phyloP scores from a whole-genome alignment of 2,329 filamentous ascomycete species.

The Xylariomycetidae sp. region DNA sequence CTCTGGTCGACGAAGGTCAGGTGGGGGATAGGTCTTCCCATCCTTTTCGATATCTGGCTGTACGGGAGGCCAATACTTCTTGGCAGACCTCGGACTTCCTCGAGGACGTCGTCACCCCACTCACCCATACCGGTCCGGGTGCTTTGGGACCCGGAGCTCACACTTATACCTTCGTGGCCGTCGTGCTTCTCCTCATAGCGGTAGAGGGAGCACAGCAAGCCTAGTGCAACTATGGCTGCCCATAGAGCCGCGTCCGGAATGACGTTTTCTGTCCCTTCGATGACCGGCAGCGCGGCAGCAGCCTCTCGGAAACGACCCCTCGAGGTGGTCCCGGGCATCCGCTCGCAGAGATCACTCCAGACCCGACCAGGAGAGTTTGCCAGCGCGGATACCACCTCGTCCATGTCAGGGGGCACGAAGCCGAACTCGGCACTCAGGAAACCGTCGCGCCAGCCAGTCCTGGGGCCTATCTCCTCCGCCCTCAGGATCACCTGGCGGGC shows the following conservation, averaged over 20 bases:
- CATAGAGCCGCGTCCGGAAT: slow-evolving; percentile 49
- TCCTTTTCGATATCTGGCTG: slow-evolving; percentile 44
- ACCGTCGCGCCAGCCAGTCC: slow-evolving; percentile 49
- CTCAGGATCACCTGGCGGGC: slow-evolving; percentile 49
- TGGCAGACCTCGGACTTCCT: slow-evolving; percentile 46
- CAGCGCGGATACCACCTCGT: slow-evolving; percentile 41
- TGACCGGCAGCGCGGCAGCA: slow-evolving; percentile 41
- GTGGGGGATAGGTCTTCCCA: slow-evolving; percentile 48
- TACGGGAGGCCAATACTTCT: slow-evolving; percentile 44
- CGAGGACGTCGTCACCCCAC: slow-evolving; percentile 47
- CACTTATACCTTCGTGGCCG: slow-evolving; percentile 46
- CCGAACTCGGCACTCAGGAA: slow-evolving; percentile 48
- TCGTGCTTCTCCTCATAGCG: slow-evolving; percentile 49
- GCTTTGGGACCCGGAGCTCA: slow-evolving; percentile 29
- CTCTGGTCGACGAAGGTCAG: slow-evolving; percentile 50
- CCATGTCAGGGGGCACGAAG: slow-evolving; percentile 46
- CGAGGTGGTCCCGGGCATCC: slow-evolving; percentile 48
- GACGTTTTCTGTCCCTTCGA: slow-evolving; percentile 43
- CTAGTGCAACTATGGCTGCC: slow-evolving; percentile 47
- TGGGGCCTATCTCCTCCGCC: slow-evolving; percentile 46
- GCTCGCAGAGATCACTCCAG: slow-evolving; percentile 50
- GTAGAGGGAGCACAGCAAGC: slow-evolving; percentile 50
- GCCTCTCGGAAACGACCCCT: slow-evolving; percentile 47
- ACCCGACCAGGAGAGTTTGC: slow-evolving; percentile 46
- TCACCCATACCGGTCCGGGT: slow-evolving; percentile 33